Evolutionary conservation across 2,329 filamentous ascomycete species (phyloP).

Genomic region (Fusarium ambrosium): DNA sequence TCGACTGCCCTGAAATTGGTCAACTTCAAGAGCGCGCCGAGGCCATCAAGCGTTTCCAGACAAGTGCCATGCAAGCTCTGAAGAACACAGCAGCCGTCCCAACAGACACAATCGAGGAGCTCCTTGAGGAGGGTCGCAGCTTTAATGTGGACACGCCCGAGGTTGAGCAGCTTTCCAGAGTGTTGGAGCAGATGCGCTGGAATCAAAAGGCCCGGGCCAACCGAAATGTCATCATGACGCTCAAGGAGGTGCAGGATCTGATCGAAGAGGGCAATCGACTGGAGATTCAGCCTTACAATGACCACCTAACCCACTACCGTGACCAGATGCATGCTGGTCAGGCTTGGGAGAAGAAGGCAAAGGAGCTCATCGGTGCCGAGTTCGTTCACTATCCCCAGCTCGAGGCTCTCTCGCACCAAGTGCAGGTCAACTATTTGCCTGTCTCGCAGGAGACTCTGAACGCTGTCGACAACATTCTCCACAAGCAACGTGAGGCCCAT

Average conservation of each 20-base stretch:
- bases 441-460: constrained; percentile 85
- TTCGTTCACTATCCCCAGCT: constrained; percentile 94
- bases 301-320: constrained; percentile 80
- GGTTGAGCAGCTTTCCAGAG: constrained; percentile 82
- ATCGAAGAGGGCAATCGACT: constrained; percentile 83
- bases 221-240: constrained; percentile 74
- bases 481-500: constrained; percentile 95
- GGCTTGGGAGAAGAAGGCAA: constrained; percentile 92
- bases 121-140: constrained; percentile 88
- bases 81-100: constrained; percentile 74
- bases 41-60: constrained; percentile 87
- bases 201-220: constrained; percentile 79
- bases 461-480: constrained; percentile 89
- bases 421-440: constrained; percentile 76
- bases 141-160: constrained; percentile 95
- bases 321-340: constrained; percentile 83
- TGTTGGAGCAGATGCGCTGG: constrained; percentile 91
- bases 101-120: constrained; percentile 84
- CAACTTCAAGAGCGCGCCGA: constrained; percentile 88
- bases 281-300: constrained; percentile 83
- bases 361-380: constrained; percentile 92
- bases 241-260: constrained; percentile 83
- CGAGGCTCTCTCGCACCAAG: constrained; percentile 90
- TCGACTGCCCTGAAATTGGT: constrained; percentile 92
- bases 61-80: constrained; percentile 78